Evolutionary conservation across 2,329 filamentous ascomycete genomes (phyloP).

Genomic region (Aspergillus caelatus): DNA sequence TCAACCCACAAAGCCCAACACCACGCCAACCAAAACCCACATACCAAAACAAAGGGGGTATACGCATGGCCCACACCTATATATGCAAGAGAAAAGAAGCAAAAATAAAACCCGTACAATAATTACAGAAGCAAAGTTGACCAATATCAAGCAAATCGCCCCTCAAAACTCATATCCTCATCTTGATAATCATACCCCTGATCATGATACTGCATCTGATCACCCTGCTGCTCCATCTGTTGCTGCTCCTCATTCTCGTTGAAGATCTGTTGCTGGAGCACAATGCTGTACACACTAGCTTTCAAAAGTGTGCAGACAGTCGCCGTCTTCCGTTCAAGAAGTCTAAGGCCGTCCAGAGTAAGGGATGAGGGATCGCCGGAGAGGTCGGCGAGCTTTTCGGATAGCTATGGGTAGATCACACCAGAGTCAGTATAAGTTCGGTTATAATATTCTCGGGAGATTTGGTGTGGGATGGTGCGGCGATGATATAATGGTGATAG

Average conservation of each 20-base stretch:
- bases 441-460: neutral
- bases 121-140: conserved; percentile 10
- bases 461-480: neutral
- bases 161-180: conserved; percentile 30
- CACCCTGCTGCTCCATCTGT: conserved; percentile 15
- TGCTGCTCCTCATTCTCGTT: conserved; percentile 54
- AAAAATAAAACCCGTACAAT: conserved; percentile 8
- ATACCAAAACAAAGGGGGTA: conserved; percentile 19
- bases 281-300: conserved; percentile 97
- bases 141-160: conserved; percentile 16
- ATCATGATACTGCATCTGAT: conserved; percentile 24
- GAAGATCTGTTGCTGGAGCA: conserved; percentile 93
- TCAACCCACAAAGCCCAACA: conserved; percentile 13
- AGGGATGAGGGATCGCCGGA: conserved; percentile 72
- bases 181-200: conserved; percentile 26
- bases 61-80: conserved; percentile 13
- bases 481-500: neutral
- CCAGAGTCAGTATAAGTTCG: neutral
- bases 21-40: conserved; percentile 7
- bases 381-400: conserved; percentile 55
- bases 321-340: conserved; percentile 91
- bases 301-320: conserved; percentile 95
- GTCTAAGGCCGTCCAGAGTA: conserved; percentile 75
- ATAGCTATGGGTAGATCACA: conserved; percentile 23
- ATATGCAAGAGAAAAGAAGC: conserved; percentile 7